Percentiles rank a stretch among this genome's conserved stretches.
Evolutionary conservation across 129 eudicot genomes (phyloP).

Genomic region (Heracleum sosnowskyi): DNA sequence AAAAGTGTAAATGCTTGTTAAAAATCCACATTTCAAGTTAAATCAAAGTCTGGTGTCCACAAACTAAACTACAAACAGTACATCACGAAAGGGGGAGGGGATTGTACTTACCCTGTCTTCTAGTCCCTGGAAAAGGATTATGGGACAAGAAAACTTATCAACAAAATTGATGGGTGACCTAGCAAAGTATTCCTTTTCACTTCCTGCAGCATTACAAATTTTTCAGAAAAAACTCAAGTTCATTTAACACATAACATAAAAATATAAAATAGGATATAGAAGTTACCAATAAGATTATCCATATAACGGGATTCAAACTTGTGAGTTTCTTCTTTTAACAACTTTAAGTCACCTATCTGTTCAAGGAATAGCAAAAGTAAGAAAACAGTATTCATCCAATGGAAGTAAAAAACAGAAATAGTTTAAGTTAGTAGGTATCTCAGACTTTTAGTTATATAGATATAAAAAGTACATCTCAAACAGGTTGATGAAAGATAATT

Average conservation of each 20-base stretch:
- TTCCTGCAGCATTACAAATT: constrained; percentile 39
- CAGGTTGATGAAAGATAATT: background rate
- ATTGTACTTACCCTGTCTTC: constrained; percentile 73
- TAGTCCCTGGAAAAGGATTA: constrained; percentile 86
- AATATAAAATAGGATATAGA: background rate
- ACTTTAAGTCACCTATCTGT: constrained; percentile 87
- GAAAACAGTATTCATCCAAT: background rate
- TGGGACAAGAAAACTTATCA: constrained; percentile 87
- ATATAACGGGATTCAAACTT: constrained; percentile 85
- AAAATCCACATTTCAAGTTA: background rate
- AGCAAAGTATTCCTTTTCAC: constrained; percentile 67
- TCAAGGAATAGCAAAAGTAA: constrained; percentile 2
- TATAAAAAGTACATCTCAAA: background rate
- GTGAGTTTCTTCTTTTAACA: constrained; percentile 85
- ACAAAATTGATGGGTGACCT: constrained; percentile 92
- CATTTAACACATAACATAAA: background rate
- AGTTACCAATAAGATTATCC: constrained; percentile 82
- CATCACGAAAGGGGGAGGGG: background rate
- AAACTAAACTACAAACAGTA: background rate
- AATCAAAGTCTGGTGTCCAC: background rate
- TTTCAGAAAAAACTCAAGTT: background rate
- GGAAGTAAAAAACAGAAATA: background rate
- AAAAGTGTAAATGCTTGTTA: background rate
- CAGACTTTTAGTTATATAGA: background rate
- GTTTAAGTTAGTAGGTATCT: background rate